Base-by-base conservation (phyloP, 352 stramenopile genomes). In the Phytophthora quininea region DNA sequence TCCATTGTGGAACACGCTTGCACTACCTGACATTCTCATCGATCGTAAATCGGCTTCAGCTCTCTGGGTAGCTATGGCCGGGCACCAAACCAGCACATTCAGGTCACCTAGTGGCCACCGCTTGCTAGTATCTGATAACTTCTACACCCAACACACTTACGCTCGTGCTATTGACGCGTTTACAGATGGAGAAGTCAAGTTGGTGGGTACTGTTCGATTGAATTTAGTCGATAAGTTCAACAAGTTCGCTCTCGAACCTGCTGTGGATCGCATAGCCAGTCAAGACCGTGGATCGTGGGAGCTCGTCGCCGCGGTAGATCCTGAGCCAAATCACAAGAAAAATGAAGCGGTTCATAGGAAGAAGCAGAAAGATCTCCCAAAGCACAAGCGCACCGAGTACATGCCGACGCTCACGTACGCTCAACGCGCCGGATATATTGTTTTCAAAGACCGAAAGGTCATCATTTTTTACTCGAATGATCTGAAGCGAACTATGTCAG, bases 51-150 rank as follows among this genome's bases (percentile, higher is more conserved):
- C 58, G 46, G 49, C 50, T 14, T 54, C 49, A 40, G 40, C 58
- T 30, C 42, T 66, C 11, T 66, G 58, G 40, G 40, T 66, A 46
- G 50, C 50, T 27, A 66, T 58, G 58, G 15, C 50, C 8, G 50
- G 58, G 2, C n/a, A n/a, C n/a, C n/a, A n/a, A n/a, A n/a, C n/a
- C n/a, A n/a, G n/a, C n/a, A n/a, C n/a, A n/a, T n/a, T n/a, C n/a
- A n/a, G n/a, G n/a, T n/a, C n/a, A n/a, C n/a, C n/a, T n/a, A n/a
- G n/a, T n/a, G n/a, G n/a, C n/a, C n/a, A n/a, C 60, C 52, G 60
- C 8, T 54, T 62, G 45, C 45, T 62, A 11, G 32, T 59, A 12
- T 66, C 31, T 2, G 50, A 56, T n/a, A 56, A 56, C 27, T 58
- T 58, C 37, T 49, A 49, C 35, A 49, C 52, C 14, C 33, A 24